phyloP scores from a whole-genome alignment of 305 asterid genomes.

The Salvia sclarea region DNA sequence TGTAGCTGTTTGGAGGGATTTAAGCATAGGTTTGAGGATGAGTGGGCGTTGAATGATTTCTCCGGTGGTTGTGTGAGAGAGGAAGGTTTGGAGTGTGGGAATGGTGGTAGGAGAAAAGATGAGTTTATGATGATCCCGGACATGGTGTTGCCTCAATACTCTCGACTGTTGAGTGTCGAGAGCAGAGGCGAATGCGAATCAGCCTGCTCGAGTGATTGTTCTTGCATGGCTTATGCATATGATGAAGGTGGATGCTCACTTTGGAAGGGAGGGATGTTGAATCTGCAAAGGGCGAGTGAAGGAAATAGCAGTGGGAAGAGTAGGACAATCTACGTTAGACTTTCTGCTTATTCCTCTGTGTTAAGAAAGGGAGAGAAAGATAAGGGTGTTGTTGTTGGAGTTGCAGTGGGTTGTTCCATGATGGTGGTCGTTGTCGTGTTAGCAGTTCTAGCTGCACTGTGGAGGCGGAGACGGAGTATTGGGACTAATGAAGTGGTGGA shows the following conservation, averaged over 20 bases:
- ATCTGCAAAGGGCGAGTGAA: constrained; percentile 39
- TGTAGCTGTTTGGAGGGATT: constrained; percentile 63
- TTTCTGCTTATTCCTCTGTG: constrained; percentile 58
- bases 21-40: constrained; percentile 57
- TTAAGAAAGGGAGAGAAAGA: constrained; percentile 47
- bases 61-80: constrained; percentile 69
- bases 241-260: constrained; percentile 39
- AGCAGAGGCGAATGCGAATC: constrained; percentile 50
- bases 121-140: constrained; percentile 37
- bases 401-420: constrained; percentile 51
- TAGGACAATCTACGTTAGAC: constrained; percentile 35
- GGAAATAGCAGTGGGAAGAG: constrained; percentile 49
- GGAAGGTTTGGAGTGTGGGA: constrained; percentile 44
- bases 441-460: constrained; percentile 46
- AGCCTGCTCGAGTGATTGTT: constrained; percentile 53
- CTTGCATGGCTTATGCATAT: constrained; percentile 65
- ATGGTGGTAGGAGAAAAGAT: constrained; percentile 42
- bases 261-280: constrained; percentile 49
- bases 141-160: constrained; percentile 40
- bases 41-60: constrained; percentile 55
- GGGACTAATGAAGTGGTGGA: constrained; percentile 43
- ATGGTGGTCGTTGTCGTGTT: constrained; percentile 27
- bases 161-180: constrained; percentile 43
- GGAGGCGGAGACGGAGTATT: constrained; percentile 35
- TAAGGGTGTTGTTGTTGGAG: constrained; percentile 42